Evolutionary conservation across 805 yeast species (phyloP), one percentile per base, ranked within the genome.

Genomic region (Schwanniomyces occidentalis): DNA sequence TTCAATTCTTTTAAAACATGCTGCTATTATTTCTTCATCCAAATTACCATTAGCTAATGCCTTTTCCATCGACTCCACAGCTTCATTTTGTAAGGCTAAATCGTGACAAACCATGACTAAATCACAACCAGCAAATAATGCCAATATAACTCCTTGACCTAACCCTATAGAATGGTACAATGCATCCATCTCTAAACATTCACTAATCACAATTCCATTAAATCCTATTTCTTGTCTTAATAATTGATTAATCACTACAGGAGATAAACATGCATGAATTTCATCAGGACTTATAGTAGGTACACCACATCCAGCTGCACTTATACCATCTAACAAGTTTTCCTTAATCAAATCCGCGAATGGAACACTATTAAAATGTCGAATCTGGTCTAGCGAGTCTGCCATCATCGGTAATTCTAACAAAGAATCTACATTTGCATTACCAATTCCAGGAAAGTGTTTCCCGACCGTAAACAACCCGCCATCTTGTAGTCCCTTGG

Each of bases 401-500:
- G 73, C 64, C 50, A 79, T 71, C 69, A 77, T 74, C 5, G 83
- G 83, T 19, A 78, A 51, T 38, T 79, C 83, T 27, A 77, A 55
- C 24, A 76, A 54, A 3, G 78, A 69, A 47, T 78, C 82, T 5
- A 79, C 79, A 14, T 71, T 66, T 1, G 82, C 82, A 35, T 74
- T 73, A 3, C 84, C 84, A 34, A 76, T 76, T 1, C 85, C 85
- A 0, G 85, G 85, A 46, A 79, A 79, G 54, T 80, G 84, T 46
- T 79, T 79, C 0, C 82, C 84, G 38, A 78, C 71, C 2, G 76
- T 66, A 23, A 72, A 51, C 8, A 79, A 49, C 1, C 82, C 81
- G 8, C 79, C 81, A 27, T 66, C 75, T 34, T 63, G 63, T 28
- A 75, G 61, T 1, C 84, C 85, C 38, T 58, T 60, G 4, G 80